Percentiles rank a stretch among this genome's conserved stretches.
These are phyloP conservation scores for Botrytis elliptica DNA, from an alignment of 2,329 filamentous ascomycete genomes.

Conservation along the genomic window DNA sequence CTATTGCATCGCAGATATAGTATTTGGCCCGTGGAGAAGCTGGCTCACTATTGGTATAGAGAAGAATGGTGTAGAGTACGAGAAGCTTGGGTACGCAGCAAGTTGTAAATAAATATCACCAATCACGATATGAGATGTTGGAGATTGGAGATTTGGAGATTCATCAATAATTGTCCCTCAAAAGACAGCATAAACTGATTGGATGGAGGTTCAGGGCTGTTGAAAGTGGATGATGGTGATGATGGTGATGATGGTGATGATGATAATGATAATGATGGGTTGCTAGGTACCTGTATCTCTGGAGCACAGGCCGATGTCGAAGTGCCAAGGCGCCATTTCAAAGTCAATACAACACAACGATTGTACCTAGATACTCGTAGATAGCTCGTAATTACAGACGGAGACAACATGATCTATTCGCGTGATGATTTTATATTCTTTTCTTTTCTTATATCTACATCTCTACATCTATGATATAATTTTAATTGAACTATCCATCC, in stretches of 20 bases:
- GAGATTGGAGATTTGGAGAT: not conserved
- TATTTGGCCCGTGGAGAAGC: constrained; percentile 49
- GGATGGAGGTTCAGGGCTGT: not conserved
- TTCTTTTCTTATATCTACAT: too few species aligned
- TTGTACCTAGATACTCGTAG: not conserved
- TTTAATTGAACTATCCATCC: too few species aligned
- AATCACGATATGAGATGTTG: not conserved
- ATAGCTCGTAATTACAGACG: not conserved
- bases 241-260: too few species aligned
- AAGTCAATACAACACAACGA: not conserved
- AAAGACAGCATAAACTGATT: not conserved
- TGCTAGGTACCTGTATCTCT: not conserved
- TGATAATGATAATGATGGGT: too few species aligned
- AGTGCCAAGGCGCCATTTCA: not conserved
- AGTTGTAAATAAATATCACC: not conserved
- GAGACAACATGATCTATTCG: not conserved
- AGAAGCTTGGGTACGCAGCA: constrained; percentile 55
- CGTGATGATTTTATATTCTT: not conserved
- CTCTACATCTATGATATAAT: not conserved
- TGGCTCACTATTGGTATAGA: constrained; percentile 54
- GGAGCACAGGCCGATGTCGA: not conserved
- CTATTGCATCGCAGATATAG: constrained; percentile 55
- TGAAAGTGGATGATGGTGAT: too few species aligned
- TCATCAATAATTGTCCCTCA: not conserved
- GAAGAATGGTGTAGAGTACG: constrained; percentile 56